Conservation (phyloP, 805 yeast species). For the Diddensiella santjacobensis region DNA sequence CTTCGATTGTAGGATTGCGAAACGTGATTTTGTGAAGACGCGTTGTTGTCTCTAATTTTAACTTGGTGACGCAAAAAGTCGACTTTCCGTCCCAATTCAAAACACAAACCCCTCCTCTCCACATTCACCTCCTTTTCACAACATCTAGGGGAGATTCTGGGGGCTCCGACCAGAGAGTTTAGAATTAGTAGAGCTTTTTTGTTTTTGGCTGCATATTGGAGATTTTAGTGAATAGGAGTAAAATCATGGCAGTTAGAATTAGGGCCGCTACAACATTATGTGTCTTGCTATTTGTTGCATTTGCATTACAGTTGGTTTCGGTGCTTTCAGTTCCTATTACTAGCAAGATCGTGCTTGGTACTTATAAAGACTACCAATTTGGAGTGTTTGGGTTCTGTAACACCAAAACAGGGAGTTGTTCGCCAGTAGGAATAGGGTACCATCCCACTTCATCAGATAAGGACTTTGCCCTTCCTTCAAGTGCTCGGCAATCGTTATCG, state of each 20-base stretch:
- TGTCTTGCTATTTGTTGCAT: conserved; percentile 45
- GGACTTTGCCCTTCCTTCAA: conserved; percentile 50
- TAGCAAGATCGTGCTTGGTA: conserved; percentile 44
- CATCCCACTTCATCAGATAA: conserved; percentile 32
- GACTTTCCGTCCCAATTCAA: too few species aligned
- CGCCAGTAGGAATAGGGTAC: conserved; percentile 45
- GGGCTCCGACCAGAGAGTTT: too few species aligned
- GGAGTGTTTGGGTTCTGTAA: conserved; percentile 73
- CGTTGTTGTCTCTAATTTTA: too few species aligned
- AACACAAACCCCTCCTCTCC: too few species aligned
- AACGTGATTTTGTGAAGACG: too few species aligned
- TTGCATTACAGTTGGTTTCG: conserved; percentile 56
- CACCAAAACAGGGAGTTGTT: conserved; percentile 35
- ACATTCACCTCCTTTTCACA: too few species aligned
- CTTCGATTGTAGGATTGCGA: too few species aligned
- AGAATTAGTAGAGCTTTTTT: too few species aligned
- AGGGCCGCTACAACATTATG: conserved; percentile 36
- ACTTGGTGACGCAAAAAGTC: too few species aligned
- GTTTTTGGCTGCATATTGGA: too few species aligned
- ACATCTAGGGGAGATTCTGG: too few species aligned
- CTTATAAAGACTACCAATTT: conserved; percentile 47
- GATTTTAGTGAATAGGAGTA: too few species aligned
- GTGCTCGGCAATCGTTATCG: conserved; percentile 56
- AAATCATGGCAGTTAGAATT: conserved; percentile 23
- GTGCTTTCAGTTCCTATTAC: conserved; percentile 61